Evolutionary conservation across 2,329 filamentous ascomycete genomes (phyloP), one percentile per base, ranked within the genome.

Genomic region (Conoideocrella luteorostrata): DNA sequence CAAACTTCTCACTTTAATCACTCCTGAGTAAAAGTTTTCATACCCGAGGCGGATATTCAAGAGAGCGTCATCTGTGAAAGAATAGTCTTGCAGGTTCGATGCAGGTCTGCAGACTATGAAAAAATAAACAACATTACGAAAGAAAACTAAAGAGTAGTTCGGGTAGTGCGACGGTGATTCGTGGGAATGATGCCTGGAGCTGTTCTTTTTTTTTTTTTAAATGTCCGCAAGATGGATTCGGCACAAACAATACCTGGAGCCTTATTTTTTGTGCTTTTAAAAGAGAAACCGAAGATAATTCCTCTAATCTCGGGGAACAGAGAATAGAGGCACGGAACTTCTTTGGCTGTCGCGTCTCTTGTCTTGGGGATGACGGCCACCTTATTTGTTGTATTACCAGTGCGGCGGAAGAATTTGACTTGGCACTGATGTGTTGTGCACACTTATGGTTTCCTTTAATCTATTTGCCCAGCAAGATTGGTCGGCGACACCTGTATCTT

Each of bases 1-100:
- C 57, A 57, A 22, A 59, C 52, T 60, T 55, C 55, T 62, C 60
- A 53, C 57, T 34, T 55, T 65, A 65, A 65, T 67, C 53, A 56
- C 50, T 56, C 55, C 54, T 50, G 60, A 58, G 54, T 55, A 57
- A 58, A 61, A 56, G 52, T 61, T 60, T 57, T 54, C 55, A 56
- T 57, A 29, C 49, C 49, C 46, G 50, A 53, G 52, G 54, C 50
- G 54, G 54, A 55, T 45, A 54, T 55, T 52, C 49, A 56, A 55
- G 60, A 62, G 38, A 21, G 29, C 39, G 54, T 60, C 57, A 53
- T 56, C 61, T 59, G 59, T 56, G 61, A 63, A 62, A 49, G 9
- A 55, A 58, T 58, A 56, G 62, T 62, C 58, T 51, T 56, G 58
- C 60, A 57, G 33, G 21, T 15, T 28, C 20, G 23, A 20, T 29